Conservation (phyloP, 139 green algal species). For the Zygnema cylindricum region DNA sequence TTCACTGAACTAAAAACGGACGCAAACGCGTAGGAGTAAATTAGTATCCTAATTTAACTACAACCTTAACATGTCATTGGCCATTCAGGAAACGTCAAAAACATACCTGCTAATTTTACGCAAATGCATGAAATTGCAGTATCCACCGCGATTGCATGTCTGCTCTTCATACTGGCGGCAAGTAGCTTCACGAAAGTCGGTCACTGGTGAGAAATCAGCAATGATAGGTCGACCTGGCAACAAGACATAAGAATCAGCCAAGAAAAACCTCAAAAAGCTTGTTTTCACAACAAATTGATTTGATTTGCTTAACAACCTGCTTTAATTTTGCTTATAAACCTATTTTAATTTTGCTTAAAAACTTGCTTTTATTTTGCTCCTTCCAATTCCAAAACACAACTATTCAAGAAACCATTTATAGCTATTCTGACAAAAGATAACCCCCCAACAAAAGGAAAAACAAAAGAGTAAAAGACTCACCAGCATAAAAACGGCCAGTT, state of each 20-base stretch:
- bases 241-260: too few species aligned
- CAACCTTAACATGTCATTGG: background rate
- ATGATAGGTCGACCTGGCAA: constrained; percentile 82
- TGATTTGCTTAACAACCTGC: too few species aligned
- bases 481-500: constrained; percentile 65
- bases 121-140: constrained; percentile 99
- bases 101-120: constrained; percentile 84
- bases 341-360: too few species aligned
- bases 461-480: constrained; percentile 18
- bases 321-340: too few species aligned
- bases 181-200: constrained; percentile 92
- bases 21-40: too few species aligned
- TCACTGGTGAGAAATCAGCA: constrained; percentile 95
- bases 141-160: constrained; percentile 92
- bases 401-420: too few species aligned
- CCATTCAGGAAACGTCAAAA: background rate
- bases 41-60: too few species aligned
- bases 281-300: too few species aligned
- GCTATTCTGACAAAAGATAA: background rate
- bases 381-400: too few species aligned
- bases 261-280: background rate
- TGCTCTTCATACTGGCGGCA: constrained; percentile 96
- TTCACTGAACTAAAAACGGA: background rate
- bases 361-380: too few species aligned
- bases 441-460: background rate